phyloP scores from a whole-genome alignment of 2,329 filamentous ascomycete genomes.

The Xylariaceae sp. region DNA sequence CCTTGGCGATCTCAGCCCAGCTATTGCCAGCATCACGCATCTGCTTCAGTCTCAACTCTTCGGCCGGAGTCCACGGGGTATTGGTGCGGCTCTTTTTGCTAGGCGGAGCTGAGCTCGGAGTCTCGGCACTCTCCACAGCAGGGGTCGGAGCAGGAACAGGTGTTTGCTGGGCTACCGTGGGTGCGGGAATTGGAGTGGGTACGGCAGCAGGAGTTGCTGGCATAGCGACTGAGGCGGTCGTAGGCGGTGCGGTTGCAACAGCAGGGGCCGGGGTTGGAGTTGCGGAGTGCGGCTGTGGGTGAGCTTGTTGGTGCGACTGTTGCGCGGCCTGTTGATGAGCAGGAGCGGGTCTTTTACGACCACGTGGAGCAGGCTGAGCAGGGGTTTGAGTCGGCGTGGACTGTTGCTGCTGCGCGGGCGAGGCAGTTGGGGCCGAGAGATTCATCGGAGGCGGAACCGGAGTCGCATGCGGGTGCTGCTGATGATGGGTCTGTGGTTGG shows the following conservation, averaged over 20 bases:
- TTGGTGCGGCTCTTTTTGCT: slow-evolving; percentile 97
- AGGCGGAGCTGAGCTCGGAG: slow-evolving; percentile 47
- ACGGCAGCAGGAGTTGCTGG: slow-evolving; percentile 37
- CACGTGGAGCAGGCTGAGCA: slow-evolving; percentile 34
- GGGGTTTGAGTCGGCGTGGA: slow-evolving; percentile 34
- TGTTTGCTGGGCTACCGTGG: slow-evolving; percentile 33
- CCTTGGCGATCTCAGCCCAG: slow-evolving; percentile 98
- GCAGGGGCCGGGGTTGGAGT: slow-evolving; percentile 28
- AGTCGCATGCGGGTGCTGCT: slow-evolving; percentile 35
- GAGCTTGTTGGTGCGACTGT: slow-evolving; percentile 14
- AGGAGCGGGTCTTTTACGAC: slow-evolving; percentile 35
- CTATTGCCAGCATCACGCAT: slow-evolving; percentile 92
- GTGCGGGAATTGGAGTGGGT: slow-evolving; percentile 36
- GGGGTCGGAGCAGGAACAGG: slow-evolving; percentile 29
- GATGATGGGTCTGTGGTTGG: slow-evolving; percentile 35
- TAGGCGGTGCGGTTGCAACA: slow-evolving; percentile 32
- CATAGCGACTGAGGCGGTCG: slow-evolving; percentile 29
- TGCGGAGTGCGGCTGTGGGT: slow-evolving; percentile 24
- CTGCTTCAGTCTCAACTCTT: slow-evolving; percentile 87
- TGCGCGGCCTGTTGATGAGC: slow-evolving; percentile 22
- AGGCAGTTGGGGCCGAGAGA: slow-evolving; percentile 30
- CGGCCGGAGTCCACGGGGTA: slow-evolving; percentile 93
- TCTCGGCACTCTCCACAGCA: slow-evolving; percentile 34
- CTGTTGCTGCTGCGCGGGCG: slow-evolving; percentile 35
- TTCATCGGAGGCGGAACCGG: slow-evolving; percentile 37